Conservation (phyloP, 371 early-diverging fungal genomes). For the Mortierella sp. region DNA sequence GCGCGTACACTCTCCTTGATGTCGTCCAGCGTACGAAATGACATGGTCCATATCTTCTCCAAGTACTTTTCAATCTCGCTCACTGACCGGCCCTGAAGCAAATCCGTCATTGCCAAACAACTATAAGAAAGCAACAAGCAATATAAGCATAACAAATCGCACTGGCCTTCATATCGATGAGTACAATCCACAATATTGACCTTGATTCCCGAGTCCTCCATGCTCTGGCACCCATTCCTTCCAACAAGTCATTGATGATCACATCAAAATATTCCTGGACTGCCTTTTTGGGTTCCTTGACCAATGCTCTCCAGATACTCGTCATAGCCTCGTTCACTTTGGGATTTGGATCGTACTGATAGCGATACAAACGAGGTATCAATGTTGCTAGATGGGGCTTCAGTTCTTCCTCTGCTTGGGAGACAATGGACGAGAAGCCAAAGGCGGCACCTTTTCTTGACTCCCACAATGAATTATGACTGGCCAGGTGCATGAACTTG, state of each 20-base stretch:
- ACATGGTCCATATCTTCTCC: conserved; percentile 87
- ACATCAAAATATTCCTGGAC: conserved; percentile 83
- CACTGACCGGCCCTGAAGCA: conserved; percentile 78
- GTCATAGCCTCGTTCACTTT: conserved; percentile 90
- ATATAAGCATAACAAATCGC: too few relatives aligned
- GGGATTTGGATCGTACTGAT: conserved; percentile 89
- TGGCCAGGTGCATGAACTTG: conserved; percentile 93
- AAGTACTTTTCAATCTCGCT: conserved; percentile 78
- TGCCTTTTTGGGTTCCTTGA: conserved; percentile 79
- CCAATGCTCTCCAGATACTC: conserved; percentile 86
- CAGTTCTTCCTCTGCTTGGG: conserved; percentile 81
- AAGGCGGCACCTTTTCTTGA: conserved; percentile 91
- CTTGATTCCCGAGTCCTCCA: conserved; percentile 90
- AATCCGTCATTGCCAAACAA: conserved; percentile 79
- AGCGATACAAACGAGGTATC: conserved; percentile 86
- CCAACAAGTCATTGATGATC: conserved; percentile 82
- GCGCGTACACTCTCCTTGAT: conserved; percentile 92
- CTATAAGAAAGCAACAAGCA: conserved; percentile 38
- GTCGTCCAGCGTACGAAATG: conserved; percentile 91
- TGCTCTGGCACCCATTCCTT: conserved; percentile 80
- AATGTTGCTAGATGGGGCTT: conserved; percentile 80
- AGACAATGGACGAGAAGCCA: conserved; percentile 85
- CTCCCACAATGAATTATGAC: conserved; percentile 90
- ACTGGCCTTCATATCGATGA: too few relatives aligned
- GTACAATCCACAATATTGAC: conserved; percentile 10